Evolutionary conservation across 2,329 filamentous ascomycete genomes (phyloP).

Genomic region (Monilinia laxa): DNA sequence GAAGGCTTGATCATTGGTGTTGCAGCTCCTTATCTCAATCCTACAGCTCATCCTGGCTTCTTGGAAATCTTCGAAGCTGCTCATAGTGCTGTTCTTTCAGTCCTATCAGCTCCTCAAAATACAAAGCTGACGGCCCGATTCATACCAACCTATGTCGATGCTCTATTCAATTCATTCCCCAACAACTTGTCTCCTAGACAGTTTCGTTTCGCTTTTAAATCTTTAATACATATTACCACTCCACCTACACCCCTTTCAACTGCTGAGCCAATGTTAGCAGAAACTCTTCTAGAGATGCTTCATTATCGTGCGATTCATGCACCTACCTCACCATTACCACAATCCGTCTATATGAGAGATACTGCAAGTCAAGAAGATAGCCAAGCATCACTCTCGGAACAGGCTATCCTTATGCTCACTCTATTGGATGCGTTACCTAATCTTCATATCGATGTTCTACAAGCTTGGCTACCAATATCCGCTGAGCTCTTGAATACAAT

Average conservation of each 20-base stretch:
- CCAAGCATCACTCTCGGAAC: slow-evolving; percentile 52
- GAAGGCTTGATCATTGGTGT: slow-evolving; percentile 62
- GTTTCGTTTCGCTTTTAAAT: slow-evolving; percentile 70
- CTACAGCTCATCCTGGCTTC: slow-evolving; percentile 45
- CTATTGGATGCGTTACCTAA: slow-evolving; percentile 64
- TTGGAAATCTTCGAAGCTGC: slow-evolving; percentile 70
- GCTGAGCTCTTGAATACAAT: slow-evolving; percentile 59
- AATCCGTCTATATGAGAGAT: slow-evolving; percentile 30
- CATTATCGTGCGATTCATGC: slow-evolving; percentile 58
- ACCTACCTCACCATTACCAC: slow-evolving; percentile 46
- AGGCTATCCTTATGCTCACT: slow-evolving; percentile 62
- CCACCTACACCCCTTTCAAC: slow-evolving; percentile 62
- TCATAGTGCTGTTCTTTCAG: slow-evolving; percentile 66
- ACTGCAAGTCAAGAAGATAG: slow-evolving; percentile 38
- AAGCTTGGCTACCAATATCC: slow-evolving; percentile 65
- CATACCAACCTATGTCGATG: slow-evolving; percentile 67
- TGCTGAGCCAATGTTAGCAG: slow-evolving; percentile 61
- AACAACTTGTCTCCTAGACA: slow-evolving; percentile 63
- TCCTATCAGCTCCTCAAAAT: slow-evolving; percentile 66
- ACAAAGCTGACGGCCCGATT: slow-evolving; percentile 59
- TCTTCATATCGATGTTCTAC: slow-evolving; percentile 56
- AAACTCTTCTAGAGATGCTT: slow-evolving; percentile 64
- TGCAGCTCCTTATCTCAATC: slow-evolving; percentile 62
- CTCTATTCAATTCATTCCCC: slow-evolving; percentile 66
- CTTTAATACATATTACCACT: slow-evolving; percentile 62